These are phyloP conservation scores for Tuber microsphaerosporum DNA, from an alignment of 495 filamentous ascomycete genomes.

Conservation along the genomic window DNA sequence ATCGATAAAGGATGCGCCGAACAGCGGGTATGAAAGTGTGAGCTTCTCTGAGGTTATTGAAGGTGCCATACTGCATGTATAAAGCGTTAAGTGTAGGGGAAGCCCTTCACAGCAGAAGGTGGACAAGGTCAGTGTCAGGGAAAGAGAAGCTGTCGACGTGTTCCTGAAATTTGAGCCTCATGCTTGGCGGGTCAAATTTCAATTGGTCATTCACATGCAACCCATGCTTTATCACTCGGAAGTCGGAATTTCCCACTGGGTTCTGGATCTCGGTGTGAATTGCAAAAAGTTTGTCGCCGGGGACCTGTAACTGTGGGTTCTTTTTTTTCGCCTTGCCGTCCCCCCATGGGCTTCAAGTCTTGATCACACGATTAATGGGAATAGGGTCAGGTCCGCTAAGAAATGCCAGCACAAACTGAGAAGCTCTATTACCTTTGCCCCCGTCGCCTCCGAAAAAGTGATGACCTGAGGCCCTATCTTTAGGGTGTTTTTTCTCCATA, in stretches of 20 bases:
- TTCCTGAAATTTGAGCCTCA: background rate
- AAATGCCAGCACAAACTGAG: too few relatives aligned
- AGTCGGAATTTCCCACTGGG: background rate
- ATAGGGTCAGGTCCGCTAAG: too few relatives aligned
- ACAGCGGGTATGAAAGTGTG: slow-evolving; percentile 79
- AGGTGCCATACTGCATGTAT: slow-evolving; percentile 46
- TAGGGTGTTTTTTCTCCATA: too few relatives aligned
- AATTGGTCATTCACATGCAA: background rate
- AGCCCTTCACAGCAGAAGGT: background rate
- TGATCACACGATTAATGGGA: too few relatives aligned
- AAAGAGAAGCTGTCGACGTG: background rate
- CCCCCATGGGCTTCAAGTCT: too few relatives aligned
- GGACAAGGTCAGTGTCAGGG: background rate
- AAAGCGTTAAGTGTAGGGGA: background rate
- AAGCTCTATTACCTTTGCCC: too few relatives aligned
- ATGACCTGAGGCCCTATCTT: too few relatives aligned
- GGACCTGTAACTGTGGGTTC: too few relatives aligned
- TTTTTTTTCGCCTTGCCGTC: too few relatives aligned
- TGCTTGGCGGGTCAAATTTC: background rate
- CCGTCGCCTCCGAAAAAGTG: too few relatives aligned
- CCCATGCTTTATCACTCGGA: background rate
- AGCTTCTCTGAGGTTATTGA: slow-evolving; percentile 56
- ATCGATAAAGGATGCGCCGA: slow-evolving; percentile 77
- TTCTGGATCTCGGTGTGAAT: too few relatives aligned
- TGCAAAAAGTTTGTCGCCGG: too few relatives aligned